Evolutionary conservation across 768 basidiomycete genomes (phyloP).

Genomic region (Collybia sordida): DNA sequence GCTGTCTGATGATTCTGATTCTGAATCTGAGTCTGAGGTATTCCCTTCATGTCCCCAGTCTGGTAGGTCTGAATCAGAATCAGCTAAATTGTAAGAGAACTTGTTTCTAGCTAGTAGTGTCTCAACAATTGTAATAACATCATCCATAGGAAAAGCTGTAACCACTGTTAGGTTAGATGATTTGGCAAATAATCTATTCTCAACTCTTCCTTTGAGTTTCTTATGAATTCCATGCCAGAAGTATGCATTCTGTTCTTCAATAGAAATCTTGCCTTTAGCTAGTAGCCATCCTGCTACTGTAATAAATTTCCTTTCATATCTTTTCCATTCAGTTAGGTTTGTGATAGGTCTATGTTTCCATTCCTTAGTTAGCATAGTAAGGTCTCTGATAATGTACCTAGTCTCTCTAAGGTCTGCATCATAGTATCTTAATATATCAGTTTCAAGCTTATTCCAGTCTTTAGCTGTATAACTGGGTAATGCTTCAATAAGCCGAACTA

Average conservation of each 20-base stretch:
- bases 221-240: conserved; percentile 1
- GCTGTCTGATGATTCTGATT: no score
- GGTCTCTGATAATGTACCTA: background rate
- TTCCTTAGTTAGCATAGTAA: background rate
- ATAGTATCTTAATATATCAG: no score
- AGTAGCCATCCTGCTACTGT: background rate
- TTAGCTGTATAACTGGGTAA: no score
- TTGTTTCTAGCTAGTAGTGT: conserved; percentile 5
- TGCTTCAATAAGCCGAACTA: no score
- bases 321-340: background rate
- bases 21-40: conserved; percentile 1
- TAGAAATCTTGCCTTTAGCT: background rate
- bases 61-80: conserved; percentile 8
- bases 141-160: background rate
- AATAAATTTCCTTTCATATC: background rate
- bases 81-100: conserved; percentile 5
- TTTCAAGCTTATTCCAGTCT: no score
- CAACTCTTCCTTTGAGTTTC: no score
- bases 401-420: background rate
- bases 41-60: conserved; percentile 1
- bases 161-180: no score
- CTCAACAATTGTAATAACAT: background rate
- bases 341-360: background rate
- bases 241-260: background rate
- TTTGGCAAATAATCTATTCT: no score